Percentiles rank a stretch among this genome's conserved stretches.
These are phyloP conservation scores for Yamadazyma taylorii DNA, from an alignment of 1,139 yeast genomes.

Conservation along the genomic window DNA sequence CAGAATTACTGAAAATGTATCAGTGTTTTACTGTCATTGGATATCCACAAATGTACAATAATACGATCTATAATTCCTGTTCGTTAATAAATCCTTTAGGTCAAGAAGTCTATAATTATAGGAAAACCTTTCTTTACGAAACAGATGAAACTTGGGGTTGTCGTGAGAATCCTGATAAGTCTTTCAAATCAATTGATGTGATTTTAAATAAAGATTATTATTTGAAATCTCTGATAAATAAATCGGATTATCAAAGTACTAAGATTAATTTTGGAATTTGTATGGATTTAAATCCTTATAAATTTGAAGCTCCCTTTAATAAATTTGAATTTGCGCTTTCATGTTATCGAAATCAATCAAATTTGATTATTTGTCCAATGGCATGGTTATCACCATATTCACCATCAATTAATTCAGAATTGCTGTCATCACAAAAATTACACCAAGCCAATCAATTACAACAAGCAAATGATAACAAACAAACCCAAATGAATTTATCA, in stretches of 20 bases:
- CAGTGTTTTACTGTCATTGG: constrained; percentile 77
- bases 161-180: constrained; percentile 56
- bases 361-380: constrained; percentile 74
- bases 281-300: constrained; percentile 90
- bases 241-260: background rate
- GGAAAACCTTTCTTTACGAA: constrained; percentile 76
- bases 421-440: constrained; percentile 12
- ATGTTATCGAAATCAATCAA: constrained; percentile 48
- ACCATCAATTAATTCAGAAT: constrained; percentile 36
- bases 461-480: background rate
- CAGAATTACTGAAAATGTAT: constrained; percentile 46
- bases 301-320: constrained; percentile 76
- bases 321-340: constrained; percentile 68
- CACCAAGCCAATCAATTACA: constrained; percentile 11
- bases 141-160: constrained; percentile 87
- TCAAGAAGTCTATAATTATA: constrained; percentile 59
- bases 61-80: constrained; percentile 68
- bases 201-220: constrained; percentile 32
- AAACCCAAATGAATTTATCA: background rate
- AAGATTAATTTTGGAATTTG: constrained; percentile 77
- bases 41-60: constrained; percentile 61
- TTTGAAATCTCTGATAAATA: constrained; percentile 3
- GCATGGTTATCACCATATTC: constrained; percentile 76
- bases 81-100: constrained; percentile 64
- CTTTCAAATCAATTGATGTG: constrained; percentile 46